Percentiles rank a stretch among this genome's conserved stretches.
Conservation (phyloP, 2,329 filamentous ascomycete species). For the Teratosphaeria epicoccoides region DNA sequence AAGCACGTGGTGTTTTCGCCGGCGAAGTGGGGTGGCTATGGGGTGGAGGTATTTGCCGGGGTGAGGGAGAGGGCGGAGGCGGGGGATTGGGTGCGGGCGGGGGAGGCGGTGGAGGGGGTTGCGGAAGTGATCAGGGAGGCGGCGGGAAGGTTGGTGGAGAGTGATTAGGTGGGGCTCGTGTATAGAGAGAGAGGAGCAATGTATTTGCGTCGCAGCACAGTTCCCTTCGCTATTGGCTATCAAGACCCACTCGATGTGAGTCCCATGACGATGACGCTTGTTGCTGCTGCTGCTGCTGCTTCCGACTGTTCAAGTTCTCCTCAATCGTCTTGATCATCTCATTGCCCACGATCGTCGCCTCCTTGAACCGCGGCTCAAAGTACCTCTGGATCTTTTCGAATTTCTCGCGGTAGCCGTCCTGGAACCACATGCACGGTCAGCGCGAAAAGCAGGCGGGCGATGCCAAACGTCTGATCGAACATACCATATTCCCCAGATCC, state of each 20-base stretch:
- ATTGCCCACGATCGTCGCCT: constrained; percentile 79
- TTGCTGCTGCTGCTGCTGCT: background rate
- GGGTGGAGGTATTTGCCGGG: constrained; percentile 65
- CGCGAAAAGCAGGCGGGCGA: too few relatives aligned
- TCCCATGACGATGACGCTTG: too few relatives aligned
- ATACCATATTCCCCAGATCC: constrained; percentile 78
- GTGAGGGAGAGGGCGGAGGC: constrained; percentile 69
- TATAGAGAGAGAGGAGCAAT: too few relatives aligned
- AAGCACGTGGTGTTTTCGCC: constrained; percentile 89
- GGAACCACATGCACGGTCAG: too few relatives aligned
- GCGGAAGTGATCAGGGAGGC: constrained; percentile 57
- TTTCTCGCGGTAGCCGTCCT: constrained; percentile 75
- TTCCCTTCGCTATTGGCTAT: too few relatives aligned
- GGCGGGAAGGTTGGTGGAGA: constrained; percentile 36
- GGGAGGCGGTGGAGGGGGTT: constrained; percentile 59
- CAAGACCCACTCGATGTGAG: too few relatives aligned
- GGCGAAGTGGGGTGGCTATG: constrained; percentile 60
- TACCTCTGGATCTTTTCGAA: constrained; percentile 85
- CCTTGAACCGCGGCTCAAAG: constrained; percentile 80
- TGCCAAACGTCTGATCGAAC: too few relatives aligned
- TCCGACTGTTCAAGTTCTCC: constrained; percentile 51
- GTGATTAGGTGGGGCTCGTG: too few relatives aligned
- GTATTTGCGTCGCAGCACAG: too few relatives aligned
- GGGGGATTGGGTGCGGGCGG: constrained; percentile 59
- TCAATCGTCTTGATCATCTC: constrained; percentile 96